phyloP scores from a whole-genome alignment of 176 grass and related monocot genomes.

The Paspalum notatum region DNA sequence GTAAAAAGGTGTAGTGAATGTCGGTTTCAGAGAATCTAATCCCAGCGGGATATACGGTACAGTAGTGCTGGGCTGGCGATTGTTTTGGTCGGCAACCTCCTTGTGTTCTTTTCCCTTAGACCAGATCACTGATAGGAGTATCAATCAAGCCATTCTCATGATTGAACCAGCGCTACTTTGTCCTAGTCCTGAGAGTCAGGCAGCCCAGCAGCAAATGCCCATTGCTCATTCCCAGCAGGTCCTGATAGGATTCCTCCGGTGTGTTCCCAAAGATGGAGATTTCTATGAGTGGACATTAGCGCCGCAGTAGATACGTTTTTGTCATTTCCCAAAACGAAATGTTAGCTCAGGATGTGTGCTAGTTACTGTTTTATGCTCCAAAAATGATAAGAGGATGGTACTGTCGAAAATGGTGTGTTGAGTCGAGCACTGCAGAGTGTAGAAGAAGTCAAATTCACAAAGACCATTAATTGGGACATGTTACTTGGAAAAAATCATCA shows the following conservation, averaged over 20 bases:
- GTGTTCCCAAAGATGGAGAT: background rate
- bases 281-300: background rate
- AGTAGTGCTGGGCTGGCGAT: background rate
- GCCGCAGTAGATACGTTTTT: background rate
- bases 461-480: background rate
- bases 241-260: background rate
- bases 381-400: background rate
- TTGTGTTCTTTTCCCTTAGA: background rate
- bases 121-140: background rate
- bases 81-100: background rate
- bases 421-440: background rate
- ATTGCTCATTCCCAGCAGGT: background rate
- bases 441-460: too few species aligned
- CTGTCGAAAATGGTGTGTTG: background rate
- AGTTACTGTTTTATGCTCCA: constrained; percentile 2
- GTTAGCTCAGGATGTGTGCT: background rate
- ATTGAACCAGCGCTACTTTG: background rate
- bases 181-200: background rate
- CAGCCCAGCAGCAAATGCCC: too few species aligned
- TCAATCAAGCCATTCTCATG: background rate
- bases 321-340: constrained; percentile 2
- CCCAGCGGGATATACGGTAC: background rate
- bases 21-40: too few species aligned
- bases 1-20: too few species aligned
- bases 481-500: background rate